Conservation (phyloP, 306 rosid species). For the Inga leiocalycina region DNA sequence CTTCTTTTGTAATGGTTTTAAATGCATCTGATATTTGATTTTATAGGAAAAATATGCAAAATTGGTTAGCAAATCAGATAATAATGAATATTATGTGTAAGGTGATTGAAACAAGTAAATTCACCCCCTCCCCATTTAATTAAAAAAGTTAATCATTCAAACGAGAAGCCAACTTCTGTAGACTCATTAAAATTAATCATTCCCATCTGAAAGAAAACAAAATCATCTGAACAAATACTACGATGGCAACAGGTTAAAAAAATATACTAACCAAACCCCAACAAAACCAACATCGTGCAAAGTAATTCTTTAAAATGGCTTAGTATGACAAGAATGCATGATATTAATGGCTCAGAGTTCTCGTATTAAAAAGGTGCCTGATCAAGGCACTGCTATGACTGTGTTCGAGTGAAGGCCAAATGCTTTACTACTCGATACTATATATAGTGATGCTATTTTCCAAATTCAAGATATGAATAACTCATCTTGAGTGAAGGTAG, state of each 20-base stretch:
- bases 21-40: slow-evolving; percentile 80
- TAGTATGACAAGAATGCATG: neutral
- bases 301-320: neutral
- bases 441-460: neutral
- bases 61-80: slow-evolving; percentile 24
- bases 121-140: neutral
- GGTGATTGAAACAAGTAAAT: neutral
- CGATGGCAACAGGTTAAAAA: neutral
- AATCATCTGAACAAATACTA: neutral
- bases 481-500: slow-evolving; percentile 18
- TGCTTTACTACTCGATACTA: neutral
- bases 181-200: slow-evolving; percentile 12
- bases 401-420: neutral
- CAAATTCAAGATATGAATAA: slow-evolving; percentile 14
- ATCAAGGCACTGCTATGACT: neutral
- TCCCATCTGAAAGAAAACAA: slow-evolving; percentile 15
- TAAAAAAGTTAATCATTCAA: neutral
- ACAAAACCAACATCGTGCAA: neutral
- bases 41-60: slow-evolving; percentile 14
- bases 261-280: neutral
- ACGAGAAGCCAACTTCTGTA: slow-evolving; percentile 5
- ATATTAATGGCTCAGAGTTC: neutral
- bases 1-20: slow-evolving; percentile 88
- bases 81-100: slow-evolving; percentile 24
- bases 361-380: neutral